A percentile compares a stretch with the other conserved stretches of the same genome.
Evolutionary conservation across 148 eudicot genomes (phyloP).

Genomic region (Polygonum aviculare): DNA sequence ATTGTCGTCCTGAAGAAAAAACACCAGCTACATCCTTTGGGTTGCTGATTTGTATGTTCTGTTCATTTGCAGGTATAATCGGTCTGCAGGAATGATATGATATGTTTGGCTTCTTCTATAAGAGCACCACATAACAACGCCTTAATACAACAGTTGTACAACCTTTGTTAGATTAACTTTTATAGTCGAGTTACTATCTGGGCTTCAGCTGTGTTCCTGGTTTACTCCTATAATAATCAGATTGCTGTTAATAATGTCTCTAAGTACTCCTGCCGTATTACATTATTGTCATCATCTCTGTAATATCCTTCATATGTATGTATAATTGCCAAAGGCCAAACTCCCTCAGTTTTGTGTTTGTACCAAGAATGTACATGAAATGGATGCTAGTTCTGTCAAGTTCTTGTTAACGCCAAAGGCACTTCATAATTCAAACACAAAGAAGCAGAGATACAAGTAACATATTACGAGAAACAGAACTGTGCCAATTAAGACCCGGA

Average conservation of each 20-base stretch:
- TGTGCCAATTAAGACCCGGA: too few species aligned
- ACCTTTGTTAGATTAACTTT: neutral
- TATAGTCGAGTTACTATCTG: neutral
- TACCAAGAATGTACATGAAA: too few species aligned
- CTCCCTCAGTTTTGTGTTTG: too few species aligned
- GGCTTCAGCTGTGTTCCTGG: neutral
- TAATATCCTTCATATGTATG: too few species aligned
- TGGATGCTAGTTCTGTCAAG: too few species aligned
- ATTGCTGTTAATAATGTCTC: neutral
- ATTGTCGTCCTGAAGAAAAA: too few species aligned
- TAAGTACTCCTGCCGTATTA: neutral
- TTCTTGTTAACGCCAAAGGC: too few species aligned
- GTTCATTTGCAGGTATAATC: neutral
- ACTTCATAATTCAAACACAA: too few species aligned
- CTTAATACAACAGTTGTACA: neutral
- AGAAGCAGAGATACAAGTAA: too few species aligned
- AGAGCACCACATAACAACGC: neutral
- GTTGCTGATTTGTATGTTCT: neutral
- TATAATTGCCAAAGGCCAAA: too few species aligned
- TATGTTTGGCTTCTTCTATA: neutral
- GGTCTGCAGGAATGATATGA: neutral
- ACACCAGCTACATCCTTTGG: too few species aligned
- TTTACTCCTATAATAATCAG: neutral
- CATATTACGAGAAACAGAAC: too few species aligned
- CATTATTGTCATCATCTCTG: neutral